phyloP scores from a whole-genome alignment of 2,329 filamentous ascomycete species.

The Fonsecaea pedrosoi region DNA sequence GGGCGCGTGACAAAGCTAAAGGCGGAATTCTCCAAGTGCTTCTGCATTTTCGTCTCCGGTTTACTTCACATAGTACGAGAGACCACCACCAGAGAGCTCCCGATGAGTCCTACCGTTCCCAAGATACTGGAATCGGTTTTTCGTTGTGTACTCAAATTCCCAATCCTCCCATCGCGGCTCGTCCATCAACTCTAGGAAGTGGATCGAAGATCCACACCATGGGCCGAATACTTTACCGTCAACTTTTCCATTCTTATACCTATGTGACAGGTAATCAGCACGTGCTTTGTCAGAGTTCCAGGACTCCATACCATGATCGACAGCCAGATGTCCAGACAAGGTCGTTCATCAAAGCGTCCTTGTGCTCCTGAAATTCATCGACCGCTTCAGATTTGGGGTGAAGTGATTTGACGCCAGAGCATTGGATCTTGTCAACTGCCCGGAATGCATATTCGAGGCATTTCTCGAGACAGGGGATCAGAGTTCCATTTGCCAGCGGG shows the following conservation, averaged over 20 bases:
- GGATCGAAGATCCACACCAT: not conserved
- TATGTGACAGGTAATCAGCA: not conserved
- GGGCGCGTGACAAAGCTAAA: too few relatives aligned
- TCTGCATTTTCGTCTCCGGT: too few relatives aligned
- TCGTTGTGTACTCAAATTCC: not conserved
- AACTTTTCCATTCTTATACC: not conserved
- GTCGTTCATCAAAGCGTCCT: not conserved
- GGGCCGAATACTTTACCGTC: not conserved
- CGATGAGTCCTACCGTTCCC: too few relatives aligned
- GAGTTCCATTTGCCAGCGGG: conserved; percentile 39
- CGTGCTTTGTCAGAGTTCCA: too few relatives aligned
- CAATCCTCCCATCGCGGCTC: not conserved
- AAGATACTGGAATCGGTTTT: not conserved
- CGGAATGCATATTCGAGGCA: conserved; percentile 12
- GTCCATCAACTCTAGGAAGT: not conserved
- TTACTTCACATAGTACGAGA: too few relatives aligned
- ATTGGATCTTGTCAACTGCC: conserved; percentile 20
- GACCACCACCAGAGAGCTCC: too few relatives aligned
- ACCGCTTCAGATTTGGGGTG: not conserved
- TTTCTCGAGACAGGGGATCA: conserved; percentile 17
- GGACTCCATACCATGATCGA: conserved; percentile 6
- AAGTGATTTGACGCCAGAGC: conserved; percentile 20
- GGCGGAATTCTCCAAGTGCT: too few relatives aligned
- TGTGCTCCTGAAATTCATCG: not conserved
- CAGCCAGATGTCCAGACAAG: conserved; percentile 20